Evolutionary conservation across 108 stramenopile species (phyloP).

Genomic region (Skeletonema potamos): DNA sequence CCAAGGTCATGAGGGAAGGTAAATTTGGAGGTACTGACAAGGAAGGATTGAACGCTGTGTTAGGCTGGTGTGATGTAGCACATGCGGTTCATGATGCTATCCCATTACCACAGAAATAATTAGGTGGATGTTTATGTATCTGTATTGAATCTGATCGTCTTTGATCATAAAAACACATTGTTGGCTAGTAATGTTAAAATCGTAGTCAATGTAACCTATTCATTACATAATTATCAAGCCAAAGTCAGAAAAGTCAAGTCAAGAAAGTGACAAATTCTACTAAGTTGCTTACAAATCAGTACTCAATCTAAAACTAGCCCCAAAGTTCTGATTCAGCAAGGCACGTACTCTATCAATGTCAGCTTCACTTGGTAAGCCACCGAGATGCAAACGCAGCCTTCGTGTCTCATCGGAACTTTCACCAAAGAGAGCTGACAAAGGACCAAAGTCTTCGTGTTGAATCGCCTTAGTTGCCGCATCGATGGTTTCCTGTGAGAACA

Average conservation of each 20-base stretch:
- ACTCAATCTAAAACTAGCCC: not conserved
- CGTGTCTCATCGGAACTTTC: not conserved
- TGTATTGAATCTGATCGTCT: not conserved
- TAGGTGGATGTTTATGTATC: not conserved
- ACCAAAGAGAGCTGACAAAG: not conserved
- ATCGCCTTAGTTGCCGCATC: not conserved
- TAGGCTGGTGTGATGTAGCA: constrained; percentile 32
- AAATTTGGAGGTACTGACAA: constrained; percentile 7
- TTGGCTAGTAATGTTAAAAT: too few species aligned
- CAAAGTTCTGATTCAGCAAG: not conserved
- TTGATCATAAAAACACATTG: too few species aligned
- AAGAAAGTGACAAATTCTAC: too few species aligned
- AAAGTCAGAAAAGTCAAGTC: too few species aligned
- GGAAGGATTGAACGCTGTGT: constrained; percentile 29
- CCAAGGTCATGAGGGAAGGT: constrained; percentile 3
- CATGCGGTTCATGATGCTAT: constrained; percentile 8
- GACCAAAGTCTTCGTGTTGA: not conserved
- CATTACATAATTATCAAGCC: too few species aligned
- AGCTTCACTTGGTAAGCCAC: not conserved
- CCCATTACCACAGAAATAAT: not conserved
- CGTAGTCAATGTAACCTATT: too few species aligned
- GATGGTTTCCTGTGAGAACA: not conserved
- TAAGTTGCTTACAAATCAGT: too few species aligned
- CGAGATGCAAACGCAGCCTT: not conserved
- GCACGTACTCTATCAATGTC: not conserved